These are phyloP conservation scores for Lactifluus echinatus DNA, from an alignment of 768 basidiomycete species.

Conservation along the genomic window DNA sequence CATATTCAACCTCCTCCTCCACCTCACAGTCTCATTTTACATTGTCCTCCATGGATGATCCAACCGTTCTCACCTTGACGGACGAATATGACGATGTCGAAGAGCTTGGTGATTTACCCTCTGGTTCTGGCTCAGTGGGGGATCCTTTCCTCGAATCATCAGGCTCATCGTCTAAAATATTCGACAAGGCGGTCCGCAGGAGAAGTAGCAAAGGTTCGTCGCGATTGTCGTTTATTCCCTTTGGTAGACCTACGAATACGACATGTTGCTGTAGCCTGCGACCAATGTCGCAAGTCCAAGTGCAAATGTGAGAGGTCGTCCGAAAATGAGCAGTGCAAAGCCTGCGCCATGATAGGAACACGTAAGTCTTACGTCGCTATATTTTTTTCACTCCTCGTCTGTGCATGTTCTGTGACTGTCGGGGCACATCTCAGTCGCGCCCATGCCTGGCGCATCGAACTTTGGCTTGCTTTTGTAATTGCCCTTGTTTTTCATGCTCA, in stretches of 20 bases:
- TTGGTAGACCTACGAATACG: background rate
- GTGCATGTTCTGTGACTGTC: constrained; percentile 1
- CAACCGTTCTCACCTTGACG: constrained; percentile 36
- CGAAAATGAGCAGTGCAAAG: constrained; percentile 61
- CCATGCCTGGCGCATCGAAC: too few relatives aligned
- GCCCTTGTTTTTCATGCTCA: constrained; percentile 10
- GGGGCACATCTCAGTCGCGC: background rate
- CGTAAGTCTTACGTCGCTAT: constrained; percentile 35
- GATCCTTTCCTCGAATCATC: constrained; percentile 21
- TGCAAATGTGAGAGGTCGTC: constrained; percentile 72
- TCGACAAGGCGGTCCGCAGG: constrained; percentile 52
- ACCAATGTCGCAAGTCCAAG: constrained; percentile 71
- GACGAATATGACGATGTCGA: constrained; percentile 59
- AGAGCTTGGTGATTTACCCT: constrained; percentile 43
- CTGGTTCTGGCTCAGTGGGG: constrained; percentile 21
- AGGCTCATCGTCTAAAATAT: constrained; percentile 19
- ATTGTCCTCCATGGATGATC: constrained; percentile 16
- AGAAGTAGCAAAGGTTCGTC: constrained; percentile 66
- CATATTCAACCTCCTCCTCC: background rate
- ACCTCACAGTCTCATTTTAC: constrained; percentile 9
- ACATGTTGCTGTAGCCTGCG: constrained; percentile 48
- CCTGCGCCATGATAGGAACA: constrained; percentile 64
- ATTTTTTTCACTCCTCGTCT: background rate
- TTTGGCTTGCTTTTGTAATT: background rate
- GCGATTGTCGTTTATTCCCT: background rate